Evolutionary conservation across 495 filamentous ascomycete species (phyloP).

Genomic region (Astrothelium subdiscretum): DNA sequence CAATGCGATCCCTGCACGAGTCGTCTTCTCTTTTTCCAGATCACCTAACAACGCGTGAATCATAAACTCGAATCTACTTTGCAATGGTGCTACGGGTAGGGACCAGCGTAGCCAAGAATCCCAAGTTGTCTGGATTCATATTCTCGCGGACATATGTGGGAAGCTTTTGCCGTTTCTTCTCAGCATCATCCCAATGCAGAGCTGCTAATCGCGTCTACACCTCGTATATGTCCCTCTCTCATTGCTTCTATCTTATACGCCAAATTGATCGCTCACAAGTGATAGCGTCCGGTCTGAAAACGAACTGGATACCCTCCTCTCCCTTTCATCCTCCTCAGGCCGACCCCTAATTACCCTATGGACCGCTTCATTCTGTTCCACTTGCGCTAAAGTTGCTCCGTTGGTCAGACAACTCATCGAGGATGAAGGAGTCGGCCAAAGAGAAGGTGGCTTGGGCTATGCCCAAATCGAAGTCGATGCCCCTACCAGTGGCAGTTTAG

Average conservation of each 20-base stretch:
- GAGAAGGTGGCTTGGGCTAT: slow-evolving; percentile 47
- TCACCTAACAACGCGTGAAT: too few relatives aligned
- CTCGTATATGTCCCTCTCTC: not conserved
- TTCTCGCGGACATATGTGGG: not conserved
- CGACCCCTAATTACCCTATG: slow-evolving; percentile 57
- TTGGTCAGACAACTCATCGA: slow-evolving; percentile 42
- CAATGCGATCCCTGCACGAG: not conserved
- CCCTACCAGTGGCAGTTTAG: slow-evolving; percentile 43
- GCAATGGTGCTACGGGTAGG: not conserved
- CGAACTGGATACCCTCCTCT: slow-evolving; percentile 48
- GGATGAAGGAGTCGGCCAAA: slow-evolving; percentile 43
- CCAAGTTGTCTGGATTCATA: not conserved
- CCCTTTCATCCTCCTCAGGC: slow-evolving; percentile 44
- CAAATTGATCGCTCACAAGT: not conserved
- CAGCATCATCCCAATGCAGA: not conserved
- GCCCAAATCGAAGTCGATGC: slow-evolving; percentile 53
- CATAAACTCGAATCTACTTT: too few relatives aligned
- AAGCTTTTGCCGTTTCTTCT: not conserved
- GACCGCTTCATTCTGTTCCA: slow-evolving; percentile 55
- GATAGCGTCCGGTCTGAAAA: slow-evolving; percentile 44
- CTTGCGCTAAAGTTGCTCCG: slow-evolving; percentile 44
- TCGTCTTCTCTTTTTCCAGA: not conserved
- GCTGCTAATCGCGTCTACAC: not conserved
- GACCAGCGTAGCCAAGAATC: not conserved
- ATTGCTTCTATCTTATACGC: not conserved